Percentiles rank a stretch among this genome's conserved stretches.
Conservation (phyloP, 108 stramenopile species). For the Pseudonitzschia pungens region DNA sequence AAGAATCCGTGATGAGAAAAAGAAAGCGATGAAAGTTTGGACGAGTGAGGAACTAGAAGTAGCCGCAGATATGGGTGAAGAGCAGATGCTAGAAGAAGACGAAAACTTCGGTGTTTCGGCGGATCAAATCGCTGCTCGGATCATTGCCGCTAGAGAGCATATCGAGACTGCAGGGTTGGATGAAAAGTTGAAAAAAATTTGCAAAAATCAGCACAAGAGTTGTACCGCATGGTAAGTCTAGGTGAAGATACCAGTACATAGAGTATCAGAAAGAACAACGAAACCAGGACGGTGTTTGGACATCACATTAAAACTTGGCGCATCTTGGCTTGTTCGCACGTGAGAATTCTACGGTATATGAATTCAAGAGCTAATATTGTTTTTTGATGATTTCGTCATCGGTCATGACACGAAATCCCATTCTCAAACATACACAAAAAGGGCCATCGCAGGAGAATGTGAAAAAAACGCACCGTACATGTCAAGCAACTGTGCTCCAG, state of each 20-base stretch:
- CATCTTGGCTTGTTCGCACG: not conserved
- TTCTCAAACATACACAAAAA: not conserved
- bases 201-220: constrained; percentile 46
- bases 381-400: too few relatives aligned
- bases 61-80: constrained; percentile 9
- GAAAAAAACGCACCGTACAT: constrained; percentile 34
- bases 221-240: constrained; percentile 48
- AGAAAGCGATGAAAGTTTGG: not conserved
- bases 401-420: too few relatives aligned
- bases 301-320: not conserved
- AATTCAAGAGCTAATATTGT: too few relatives aligned
- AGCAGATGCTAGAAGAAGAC: constrained; percentile 1
- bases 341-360: too few relatives aligned
- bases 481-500: constrained; percentile 56
- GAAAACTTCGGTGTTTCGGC: not conserved
- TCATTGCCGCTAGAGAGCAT: constrained; percentile 4
- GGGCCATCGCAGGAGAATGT: constrained; percentile 54
- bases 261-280: not conserved
- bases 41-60: not conserved
- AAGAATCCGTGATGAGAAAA: not conserved
- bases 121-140: not conserved
- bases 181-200: constrained; percentile 21
- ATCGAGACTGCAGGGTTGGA: constrained; percentile 2
- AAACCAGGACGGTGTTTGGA: not conserved
- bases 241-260: not conserved